Conservation (phyloP, 2,329 filamentous ascomycete species). For the Diplodia intermedia region DNA sequence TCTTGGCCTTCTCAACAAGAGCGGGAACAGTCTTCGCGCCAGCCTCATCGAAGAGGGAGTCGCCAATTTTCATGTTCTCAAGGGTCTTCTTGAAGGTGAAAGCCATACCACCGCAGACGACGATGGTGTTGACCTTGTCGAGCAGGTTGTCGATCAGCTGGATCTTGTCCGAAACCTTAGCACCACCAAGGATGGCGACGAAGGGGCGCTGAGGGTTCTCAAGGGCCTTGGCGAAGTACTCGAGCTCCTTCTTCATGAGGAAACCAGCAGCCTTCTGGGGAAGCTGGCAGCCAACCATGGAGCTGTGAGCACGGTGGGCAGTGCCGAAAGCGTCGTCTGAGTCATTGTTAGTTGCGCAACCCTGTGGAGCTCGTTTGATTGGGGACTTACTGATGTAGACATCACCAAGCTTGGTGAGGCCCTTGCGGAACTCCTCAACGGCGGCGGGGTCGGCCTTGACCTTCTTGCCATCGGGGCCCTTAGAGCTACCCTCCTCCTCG, state of each 20-base stretch:
- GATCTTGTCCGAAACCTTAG: slow-evolving; percentile 99
- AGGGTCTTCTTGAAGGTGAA: slow-evolving; percentile 99
- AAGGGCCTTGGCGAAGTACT: slow-evolving; percentile 98
- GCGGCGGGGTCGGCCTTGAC: slow-evolving; percentile 94
- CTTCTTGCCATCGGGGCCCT: slow-evolving; percentile 95
- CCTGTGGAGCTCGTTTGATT: slow-evolving; percentile 15
- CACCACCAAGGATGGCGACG: slow-evolving; percentile 96
- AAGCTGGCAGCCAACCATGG: slow-evolving; percentile 96
- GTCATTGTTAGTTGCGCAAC: slow-evolving; percentile 36
- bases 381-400: slow-evolving; percentile 85
- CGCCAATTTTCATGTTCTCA: slow-evolving; percentile 85
- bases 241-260: slow-evolving; percentile 99
- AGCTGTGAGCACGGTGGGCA: slow-evolving; percentile 97
- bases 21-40: slow-evolving; percentile 89
- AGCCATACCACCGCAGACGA: slow-evolving; percentile 97
- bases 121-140: slow-evolving; percentile 94
- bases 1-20: slow-evolving; percentile 94
- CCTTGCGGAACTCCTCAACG: slow-evolving; percentile 93
- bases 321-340: slow-evolving; percentile 97
- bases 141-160: slow-evolving; percentile 99
- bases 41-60: slow-evolving; percentile 90
- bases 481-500: slow-evolving; percentile 96
- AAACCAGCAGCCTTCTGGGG: slow-evolving; percentile 97
- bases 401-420: slow-evolving; percentile 91
- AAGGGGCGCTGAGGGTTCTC: slow-evolving; percentile 93